Evolutionary conservation across 2,329 filamentous ascomycete genomes (phyloP).

Genomic region (Pseudopyricularia javanii): DNA sequence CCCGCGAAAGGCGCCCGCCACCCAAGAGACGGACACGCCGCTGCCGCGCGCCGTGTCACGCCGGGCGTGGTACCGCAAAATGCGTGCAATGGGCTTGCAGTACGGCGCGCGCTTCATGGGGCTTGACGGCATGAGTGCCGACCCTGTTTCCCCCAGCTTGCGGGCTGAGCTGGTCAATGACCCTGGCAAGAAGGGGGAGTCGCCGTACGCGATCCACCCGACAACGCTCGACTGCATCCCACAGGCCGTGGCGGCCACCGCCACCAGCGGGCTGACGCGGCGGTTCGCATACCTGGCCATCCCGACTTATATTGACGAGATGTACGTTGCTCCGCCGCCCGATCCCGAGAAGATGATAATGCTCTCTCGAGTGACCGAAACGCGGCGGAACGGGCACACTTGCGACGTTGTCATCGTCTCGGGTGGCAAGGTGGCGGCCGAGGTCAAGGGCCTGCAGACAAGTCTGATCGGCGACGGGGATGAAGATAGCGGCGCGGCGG

Average conservation of each 20-base stretch:
- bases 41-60: neutral
- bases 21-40: neutral
- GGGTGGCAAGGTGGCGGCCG: neutral
- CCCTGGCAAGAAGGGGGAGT: neutral
- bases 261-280: constrained; percentile 3
- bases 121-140: constrained; percentile 1
- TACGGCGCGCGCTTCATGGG: constrained; percentile 7
- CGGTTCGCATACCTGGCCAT: constrained; percentile 1
- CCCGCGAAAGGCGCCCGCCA: neutral
- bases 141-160: neutral
- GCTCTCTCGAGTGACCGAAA: neutral
- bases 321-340: neutral
- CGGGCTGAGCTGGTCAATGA: neutral
- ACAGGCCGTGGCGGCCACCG: neutral
- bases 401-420: neutral
- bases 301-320: constrained; percentile 7
- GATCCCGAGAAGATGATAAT: neutral
- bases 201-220: constrained; percentile 14
- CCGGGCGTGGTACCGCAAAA: neutral
- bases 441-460: neutral
- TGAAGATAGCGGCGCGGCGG: no score
- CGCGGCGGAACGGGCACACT: neutral
- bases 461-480: no score
- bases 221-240: constrained; percentile 12
- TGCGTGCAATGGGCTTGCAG: constrained; percentile 1